Evolutionary conservation across 306 rosid species (phyloP), one percentile per base, ranked within the genome.

Genomic region (Pyrus betulifolia): DNA sequence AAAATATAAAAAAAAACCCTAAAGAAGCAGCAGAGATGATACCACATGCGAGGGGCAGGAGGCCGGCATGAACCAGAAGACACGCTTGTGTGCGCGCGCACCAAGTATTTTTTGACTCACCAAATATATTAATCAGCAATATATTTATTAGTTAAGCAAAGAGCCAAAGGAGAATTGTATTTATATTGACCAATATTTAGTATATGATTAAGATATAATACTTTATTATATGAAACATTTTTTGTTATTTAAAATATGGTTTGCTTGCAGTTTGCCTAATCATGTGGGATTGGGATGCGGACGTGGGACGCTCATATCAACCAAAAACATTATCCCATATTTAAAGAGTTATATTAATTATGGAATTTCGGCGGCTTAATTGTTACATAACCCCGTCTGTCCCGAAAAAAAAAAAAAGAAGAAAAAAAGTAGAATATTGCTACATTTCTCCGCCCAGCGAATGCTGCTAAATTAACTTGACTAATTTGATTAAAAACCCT

Each of bases 31-130:
- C 17, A 77, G 61, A 73, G 61, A 67, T 72, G 83, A 76, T 79
- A 44, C 74, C 87, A 82, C 87, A 84, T 82, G 88, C 49, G 25
- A 66, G 75, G 64, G 81, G 83, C 89, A 87, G 40, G 76, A 71
- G 75, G 75, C 85, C 87, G 84, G 93, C 97, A 86, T 71, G 85
- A 22, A 79, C 82, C 97, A 78, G 46, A 81, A 86, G 89, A 89
- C 93, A 89, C 88, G 93, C 90, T 55, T 79, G 80, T 84, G 86
- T 85, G 89, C 74, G 75, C 78, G 46, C 84, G 87, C 95, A 88
- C 87, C 87, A 74, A 66, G 69, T 78, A 60, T 74, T 79, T 82
- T 74, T 84, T 81, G 58, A 58, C 72, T 71, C 60, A 42, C 27
- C 0, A n/a, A 31, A 31, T 64, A 31, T 63, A 22, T 1, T 15